phyloP scores from a whole-genome alignment of 208 protist species.

The Wallacemonas rigidus region DNA sequence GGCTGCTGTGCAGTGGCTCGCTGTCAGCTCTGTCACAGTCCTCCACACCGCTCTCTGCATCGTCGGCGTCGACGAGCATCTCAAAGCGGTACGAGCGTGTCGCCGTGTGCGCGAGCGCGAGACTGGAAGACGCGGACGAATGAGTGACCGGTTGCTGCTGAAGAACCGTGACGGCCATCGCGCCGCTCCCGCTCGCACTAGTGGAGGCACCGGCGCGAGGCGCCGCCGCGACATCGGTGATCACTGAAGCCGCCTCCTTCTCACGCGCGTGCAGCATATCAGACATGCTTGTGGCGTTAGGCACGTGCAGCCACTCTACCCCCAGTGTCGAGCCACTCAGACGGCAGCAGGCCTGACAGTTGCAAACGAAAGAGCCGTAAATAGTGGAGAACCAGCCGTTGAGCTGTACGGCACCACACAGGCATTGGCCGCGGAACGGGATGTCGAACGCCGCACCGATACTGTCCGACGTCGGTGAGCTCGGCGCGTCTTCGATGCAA shows the following conservation, averaged over 20 bases:
- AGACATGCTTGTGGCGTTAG: conserved; percentile 29
- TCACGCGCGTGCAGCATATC: conserved; percentile 13
- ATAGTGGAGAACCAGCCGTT: conserved; percentile 55
- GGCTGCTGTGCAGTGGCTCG: background rate
- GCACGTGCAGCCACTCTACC: conserved; percentile 83
- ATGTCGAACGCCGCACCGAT: conserved; percentile 20
- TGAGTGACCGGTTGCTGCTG: background rate
- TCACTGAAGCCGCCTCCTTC: background rate
- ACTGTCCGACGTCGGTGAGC: too few relatives aligned
- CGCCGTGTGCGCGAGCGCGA: background rate
- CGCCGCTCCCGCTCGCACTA: conserved; percentile 17
- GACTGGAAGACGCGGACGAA: background rate
- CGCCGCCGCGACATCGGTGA: too few relatives aligned
- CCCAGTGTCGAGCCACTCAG: conserved; percentile 46
- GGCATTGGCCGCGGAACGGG: conserved; percentile 49
- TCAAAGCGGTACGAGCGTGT: conserved; percentile 9
- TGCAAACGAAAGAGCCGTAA: conserved; percentile 79
- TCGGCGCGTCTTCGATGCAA: too few relatives aligned
- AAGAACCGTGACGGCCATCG: conserved; percentile 20
- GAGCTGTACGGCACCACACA: conserved; percentile 48
- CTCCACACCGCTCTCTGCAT: background rate
- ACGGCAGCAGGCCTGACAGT: conserved; percentile 56
- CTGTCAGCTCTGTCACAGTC: conserved; percentile 4
- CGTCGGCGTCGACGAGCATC: conserved; percentile 13
- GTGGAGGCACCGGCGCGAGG: too few relatives aligned